Conservation (phyloP, 202 grass and related monocot species). For the Carex sylvatica region DNA sequence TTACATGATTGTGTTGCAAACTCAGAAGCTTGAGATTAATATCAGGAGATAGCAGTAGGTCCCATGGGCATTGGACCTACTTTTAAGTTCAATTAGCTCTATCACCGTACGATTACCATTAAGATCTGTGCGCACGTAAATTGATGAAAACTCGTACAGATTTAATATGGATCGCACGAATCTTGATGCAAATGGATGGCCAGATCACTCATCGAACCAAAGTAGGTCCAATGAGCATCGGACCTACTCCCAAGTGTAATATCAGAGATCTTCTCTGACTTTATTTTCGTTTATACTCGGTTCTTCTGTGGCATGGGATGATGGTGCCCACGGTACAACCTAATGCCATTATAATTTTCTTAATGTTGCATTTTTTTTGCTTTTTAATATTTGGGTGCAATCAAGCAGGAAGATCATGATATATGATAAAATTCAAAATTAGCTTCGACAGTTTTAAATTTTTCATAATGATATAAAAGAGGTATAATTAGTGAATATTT, state of each 20-base stretch:
- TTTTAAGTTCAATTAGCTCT: too few relatives aligned
- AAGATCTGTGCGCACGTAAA: too few relatives aligned
- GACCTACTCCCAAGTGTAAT: too few relatives aligned
- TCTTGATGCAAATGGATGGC: too few relatives aligned
- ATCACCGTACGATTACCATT: too few relatives aligned
- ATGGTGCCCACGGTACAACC: not conserved
- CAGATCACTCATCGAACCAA: too few relatives aligned
- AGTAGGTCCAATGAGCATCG: too few relatives aligned
- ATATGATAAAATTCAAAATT: not conserved
- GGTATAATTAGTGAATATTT: not conserved
- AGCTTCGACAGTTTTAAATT: not conserved
- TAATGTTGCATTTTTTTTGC: not conserved
- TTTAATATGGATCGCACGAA: too few relatives aligned
- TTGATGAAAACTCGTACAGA: too few relatives aligned
- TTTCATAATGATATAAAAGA: not conserved
- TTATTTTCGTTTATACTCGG: not conserved
- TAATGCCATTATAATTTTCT: not conserved
- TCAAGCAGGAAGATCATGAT: not conserved
- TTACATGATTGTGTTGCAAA: conserved; percentile 17
- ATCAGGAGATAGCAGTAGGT: too few relatives aligned
- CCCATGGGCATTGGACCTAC: too few relatives aligned
- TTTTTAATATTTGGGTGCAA: not conserved
- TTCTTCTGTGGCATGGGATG: conserved; percentile 20
- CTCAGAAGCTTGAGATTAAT: too few relatives aligned
- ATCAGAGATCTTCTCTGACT: conserved; percentile 6